phyloP scores from a whole-genome alignment of 164 flowering plant species.

The Magnolia changhungtana region DNA sequence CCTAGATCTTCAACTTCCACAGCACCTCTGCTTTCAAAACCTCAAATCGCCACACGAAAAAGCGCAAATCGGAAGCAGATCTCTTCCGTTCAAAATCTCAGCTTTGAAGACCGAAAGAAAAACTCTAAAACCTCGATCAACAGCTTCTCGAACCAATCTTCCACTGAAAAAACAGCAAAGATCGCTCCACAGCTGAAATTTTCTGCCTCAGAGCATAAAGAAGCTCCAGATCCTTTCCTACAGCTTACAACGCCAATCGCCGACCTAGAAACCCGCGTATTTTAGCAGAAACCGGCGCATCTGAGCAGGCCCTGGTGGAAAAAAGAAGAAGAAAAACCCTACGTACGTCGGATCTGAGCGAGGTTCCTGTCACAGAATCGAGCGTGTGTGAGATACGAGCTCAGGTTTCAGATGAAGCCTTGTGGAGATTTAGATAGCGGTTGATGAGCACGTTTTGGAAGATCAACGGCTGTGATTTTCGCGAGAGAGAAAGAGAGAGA shows the following conservation, averaged over 20 bases:
- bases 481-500: neutral
- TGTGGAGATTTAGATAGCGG: neutral
- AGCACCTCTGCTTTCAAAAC: neutral
- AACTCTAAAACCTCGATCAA: neutral
- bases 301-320: neutral
- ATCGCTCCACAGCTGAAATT: neutral
- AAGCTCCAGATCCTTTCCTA: neutral
- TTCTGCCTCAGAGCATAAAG: neutral
- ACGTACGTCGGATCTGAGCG: neutral
- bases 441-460: neutral
- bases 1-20: slow-evolving; percentile 1
- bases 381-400: neutral
- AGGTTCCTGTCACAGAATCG: neutral
- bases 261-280: neutral
- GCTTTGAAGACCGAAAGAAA: neutral
- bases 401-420: neutral
- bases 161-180: neutral
- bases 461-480: neutral
- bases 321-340: neutral
- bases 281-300: neutral
- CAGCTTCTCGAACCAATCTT: neutral
- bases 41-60: neutral
- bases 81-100: neutral
- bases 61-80: neutral
- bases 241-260: neutral